phyloP scores from a whole-genome alignment of 257 asterid species.

The Solanum piurae region DNA sequence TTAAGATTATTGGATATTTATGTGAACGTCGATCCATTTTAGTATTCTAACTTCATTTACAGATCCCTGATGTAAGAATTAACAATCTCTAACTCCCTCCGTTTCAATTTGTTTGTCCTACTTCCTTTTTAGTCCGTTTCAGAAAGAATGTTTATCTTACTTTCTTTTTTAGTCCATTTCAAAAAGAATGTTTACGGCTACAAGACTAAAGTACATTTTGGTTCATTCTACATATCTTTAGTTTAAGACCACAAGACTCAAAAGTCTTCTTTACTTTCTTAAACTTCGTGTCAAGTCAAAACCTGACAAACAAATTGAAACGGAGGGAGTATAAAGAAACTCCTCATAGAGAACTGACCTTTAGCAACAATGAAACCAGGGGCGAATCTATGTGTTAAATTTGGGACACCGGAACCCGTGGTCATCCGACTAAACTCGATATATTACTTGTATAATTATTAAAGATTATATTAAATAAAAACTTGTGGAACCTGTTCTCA shows the following conservation, averaged over 20 bases:
- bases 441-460: too few relatives aligned
- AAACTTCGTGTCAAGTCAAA: neutral
- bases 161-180: neutral
- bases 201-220: neutral
- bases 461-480: too few relatives aligned
- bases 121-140: neutral
- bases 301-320: neutral
- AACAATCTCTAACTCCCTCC: neutral
- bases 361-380: constrained; percentile 81
- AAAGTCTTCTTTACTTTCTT: neutral
- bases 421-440: too few relatives aligned
- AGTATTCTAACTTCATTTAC: neutral
- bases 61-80: neutral
- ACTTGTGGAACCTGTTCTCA: too few relatives aligned
- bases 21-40: neutral
- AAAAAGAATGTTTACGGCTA: neutral
- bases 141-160: neutral
- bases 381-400: too few relatives aligned
- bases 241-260: neutral
- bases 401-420: too few relatives aligned
- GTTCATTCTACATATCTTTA: neutral
- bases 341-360: constrained; percentile 35
- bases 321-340: neutral
- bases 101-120: neutral
- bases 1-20: neutral